A percentile compares a stretch with the other conserved stretches of the same genome.
Conservation (phyloP, 768 basidiomycete species). For the Pseudohyphozyma bogoriensis region DNA sequence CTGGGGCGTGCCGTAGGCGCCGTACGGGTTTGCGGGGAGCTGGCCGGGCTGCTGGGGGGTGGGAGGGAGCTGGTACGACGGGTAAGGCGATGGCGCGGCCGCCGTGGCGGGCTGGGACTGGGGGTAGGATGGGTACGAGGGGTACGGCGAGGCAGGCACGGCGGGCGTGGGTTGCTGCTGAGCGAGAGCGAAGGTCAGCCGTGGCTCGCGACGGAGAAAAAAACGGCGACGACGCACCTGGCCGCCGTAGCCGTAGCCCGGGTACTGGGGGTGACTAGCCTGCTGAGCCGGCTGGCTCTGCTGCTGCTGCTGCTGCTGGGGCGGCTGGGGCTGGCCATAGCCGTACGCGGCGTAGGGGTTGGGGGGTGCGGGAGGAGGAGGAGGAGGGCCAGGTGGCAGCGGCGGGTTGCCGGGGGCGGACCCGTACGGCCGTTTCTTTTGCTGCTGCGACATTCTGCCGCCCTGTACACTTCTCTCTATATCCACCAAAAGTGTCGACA, state of each 20-base stretch:
- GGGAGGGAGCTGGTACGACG: too few species aligned
- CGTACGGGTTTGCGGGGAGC: conserved; percentile 10
- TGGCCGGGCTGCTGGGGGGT: not conserved
- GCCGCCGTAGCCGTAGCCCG: conserved; percentile 30
- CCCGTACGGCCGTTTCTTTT: too few species aligned
- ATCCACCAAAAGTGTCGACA: too few species aligned
- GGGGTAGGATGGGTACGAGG: not conserved
- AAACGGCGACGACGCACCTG: conserved; percentile 7
- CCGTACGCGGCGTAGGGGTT: conserved; percentile 79
- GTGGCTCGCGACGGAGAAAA: conserved; percentile 17
- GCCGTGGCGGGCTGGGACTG: not conserved
- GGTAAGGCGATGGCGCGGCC: too few species aligned
- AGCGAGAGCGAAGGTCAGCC: conserved; percentile 38
- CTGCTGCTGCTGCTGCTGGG: not conserved
- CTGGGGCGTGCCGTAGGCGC: conserved; percentile 23
- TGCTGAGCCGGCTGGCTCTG: not conserved
- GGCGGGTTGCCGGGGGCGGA: conserved; percentile 6
- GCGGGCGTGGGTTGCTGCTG: conserved; percentile 38
- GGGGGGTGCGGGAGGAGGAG: conserved; percentile 1
- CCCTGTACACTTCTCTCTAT: too few species aligned
- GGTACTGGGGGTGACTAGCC: conserved; percentile 29
- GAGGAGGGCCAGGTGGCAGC: conserved; percentile 13
- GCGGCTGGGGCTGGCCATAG: conserved; percentile 46
- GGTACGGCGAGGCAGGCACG: not conserved
- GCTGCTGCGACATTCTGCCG: too few species aligned